These are phyloP conservation scores for Russula sp. DNA, from an alignment of 768 basidiomycete genomes.

Conservation along the genomic window DNA sequence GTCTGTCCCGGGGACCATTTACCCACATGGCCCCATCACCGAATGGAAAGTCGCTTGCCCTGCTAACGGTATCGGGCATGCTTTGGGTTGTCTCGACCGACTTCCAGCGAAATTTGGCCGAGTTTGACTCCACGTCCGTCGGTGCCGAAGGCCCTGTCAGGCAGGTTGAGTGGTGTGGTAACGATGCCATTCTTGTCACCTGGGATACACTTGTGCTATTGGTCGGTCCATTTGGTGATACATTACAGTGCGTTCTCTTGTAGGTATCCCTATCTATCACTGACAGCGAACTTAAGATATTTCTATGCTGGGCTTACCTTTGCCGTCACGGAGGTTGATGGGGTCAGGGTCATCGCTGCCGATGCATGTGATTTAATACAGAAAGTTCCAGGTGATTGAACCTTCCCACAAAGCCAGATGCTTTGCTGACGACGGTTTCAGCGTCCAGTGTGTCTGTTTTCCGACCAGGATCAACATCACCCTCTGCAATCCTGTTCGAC, in stretches of 20 bases:
- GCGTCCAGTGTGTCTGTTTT: constrained; percentile 79
- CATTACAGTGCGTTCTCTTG: constrained; percentile 56
- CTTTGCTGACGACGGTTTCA: constrained; percentile 26
- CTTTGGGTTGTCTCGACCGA: constrained; percentile 95
- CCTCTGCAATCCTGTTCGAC: constrained; percentile 86
- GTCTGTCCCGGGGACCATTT: constrained; percentile 84
- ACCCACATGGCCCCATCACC: constrained; percentile 83
- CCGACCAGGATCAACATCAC: constrained; percentile 85
- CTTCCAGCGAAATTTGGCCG: constrained; percentile 82
- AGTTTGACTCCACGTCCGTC: constrained; percentile 64
- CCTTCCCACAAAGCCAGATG: neutral
- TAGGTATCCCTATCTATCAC: neutral
- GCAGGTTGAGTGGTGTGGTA: constrained; percentile 92
- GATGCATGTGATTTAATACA: constrained; percentile 84
- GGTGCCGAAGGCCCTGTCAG: constrained; percentile 52
- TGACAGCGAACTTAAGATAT: constrained; percentile 39
- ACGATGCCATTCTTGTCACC: constrained; percentile 84
- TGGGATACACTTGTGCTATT: constrained; percentile 74
- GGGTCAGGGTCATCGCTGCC: constrained; percentile 74
- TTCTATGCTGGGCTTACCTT: constrained; percentile 69
- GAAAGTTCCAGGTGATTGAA: constrained; percentile 72
- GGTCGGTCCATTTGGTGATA: constrained; percentile 90
- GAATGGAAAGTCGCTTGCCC: constrained; percentile 85
- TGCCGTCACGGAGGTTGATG: constrained; percentile 82
- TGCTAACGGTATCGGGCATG: constrained; percentile 62